phyloP scores from a whole-genome alignment of 2,329 filamentous ascomycete species.

The Colletotrichum agaves region DNA sequence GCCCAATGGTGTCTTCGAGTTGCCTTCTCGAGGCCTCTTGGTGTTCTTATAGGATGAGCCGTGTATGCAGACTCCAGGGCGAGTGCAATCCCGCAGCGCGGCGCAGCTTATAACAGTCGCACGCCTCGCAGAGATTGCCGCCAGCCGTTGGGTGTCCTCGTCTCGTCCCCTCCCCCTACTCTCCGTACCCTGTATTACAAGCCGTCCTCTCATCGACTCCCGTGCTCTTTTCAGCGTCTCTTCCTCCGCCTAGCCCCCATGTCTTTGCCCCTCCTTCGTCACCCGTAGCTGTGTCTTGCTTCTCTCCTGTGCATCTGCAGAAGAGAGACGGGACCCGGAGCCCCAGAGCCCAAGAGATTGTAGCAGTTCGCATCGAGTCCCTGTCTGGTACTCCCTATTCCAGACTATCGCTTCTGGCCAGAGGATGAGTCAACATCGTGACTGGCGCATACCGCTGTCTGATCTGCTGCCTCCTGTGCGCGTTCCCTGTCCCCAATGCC shows the following conservation, averaged over 20 bases:
- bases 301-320: constrained; percentile 23
- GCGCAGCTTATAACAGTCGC: constrained; percentile 52
- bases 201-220: constrained; percentile 14
- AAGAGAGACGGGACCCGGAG: neutral
- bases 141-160: constrained; percentile 11
- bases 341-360: constrained; percentile 10
- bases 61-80: constrained; percentile 45
- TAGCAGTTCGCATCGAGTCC: constrained; percentile 24
- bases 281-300: constrained; percentile 23
- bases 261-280: constrained; percentile 16
- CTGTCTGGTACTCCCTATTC: neutral
- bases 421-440: constrained; percentile 40
- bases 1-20: constrained; percentile 48
- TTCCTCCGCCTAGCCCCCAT: constrained; percentile 5
- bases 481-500: constrained; percentile 36
- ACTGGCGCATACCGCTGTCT: constrained; percentile 36
- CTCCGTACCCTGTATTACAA: constrained; percentile 26
- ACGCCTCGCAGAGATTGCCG: constrained; percentile 36
- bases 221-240: constrained; percentile 13
- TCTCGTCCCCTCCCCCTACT: neutral
- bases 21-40: constrained; percentile 16
- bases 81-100: constrained; percentile 53
- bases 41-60: constrained; percentile 46
- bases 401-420: constrained; percentile 15
- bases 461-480: constrained; percentile 41